Conservation (phyloP, 768 basidiomycete genomes). For the Pulveroboletus ravenelii region DNA sequence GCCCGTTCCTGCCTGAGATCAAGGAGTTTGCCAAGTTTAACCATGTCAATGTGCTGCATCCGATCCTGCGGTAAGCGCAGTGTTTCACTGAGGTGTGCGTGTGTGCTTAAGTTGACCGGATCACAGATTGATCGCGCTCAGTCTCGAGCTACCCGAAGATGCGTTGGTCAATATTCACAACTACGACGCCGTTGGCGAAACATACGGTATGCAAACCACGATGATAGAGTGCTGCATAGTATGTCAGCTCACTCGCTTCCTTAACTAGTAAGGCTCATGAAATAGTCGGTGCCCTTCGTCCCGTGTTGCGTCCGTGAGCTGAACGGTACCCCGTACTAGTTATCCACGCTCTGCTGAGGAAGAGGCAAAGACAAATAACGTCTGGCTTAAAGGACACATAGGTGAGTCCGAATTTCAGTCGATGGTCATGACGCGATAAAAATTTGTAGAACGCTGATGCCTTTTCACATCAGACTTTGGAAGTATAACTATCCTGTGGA, state of each 20-base stretch:
- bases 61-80: conserved; percentile 37
- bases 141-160: conserved; percentile 53
- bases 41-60: conserved; percentile 48
- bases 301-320: background rate
- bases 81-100: too few relatives aligned
- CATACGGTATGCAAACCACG: conserved; percentile 40
- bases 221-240: background rate
- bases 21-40: conserved; percentile 46
- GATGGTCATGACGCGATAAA: too few relatives aligned
- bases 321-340: conserved; percentile 24
- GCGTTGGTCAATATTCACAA: conserved; percentile 44
- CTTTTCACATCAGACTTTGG: conserved; percentile 38
- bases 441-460: too few relatives aligned
- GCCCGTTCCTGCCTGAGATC: conserved; percentile 51
- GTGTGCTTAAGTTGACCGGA: too few relatives aligned
- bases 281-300: conserved; percentile 42
- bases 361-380: conserved; percentile 46
- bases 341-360: conserved; percentile 49
- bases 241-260: background rate
- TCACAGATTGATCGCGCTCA: conserved; percentile 44
- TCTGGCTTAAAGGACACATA: conserved; percentile 62
- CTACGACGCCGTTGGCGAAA: conserved; percentile 39
- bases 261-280: conserved; percentile 55
- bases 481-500: conserved; percentile 53
- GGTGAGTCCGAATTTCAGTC: conserved; percentile 28